Evolutionary conservation across 106 monocot genomes (phyloP), one percentile per base, ranked within the genome.

Genomic region (Dioscorea zingiberensis): DNA sequence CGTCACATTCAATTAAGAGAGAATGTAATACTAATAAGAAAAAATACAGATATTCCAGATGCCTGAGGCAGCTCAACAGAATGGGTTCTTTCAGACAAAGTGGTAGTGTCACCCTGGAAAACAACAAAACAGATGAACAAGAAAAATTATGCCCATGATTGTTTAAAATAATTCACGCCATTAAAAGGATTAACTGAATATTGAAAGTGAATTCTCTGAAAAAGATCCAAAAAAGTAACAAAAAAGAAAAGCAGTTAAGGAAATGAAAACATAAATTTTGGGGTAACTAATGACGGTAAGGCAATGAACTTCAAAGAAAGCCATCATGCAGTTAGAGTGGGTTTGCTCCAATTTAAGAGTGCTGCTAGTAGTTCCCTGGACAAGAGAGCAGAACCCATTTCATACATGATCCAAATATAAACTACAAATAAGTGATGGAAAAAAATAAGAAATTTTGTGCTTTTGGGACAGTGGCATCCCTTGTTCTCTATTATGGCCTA

Each of bases 41-140:
- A 19, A 53, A 49, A n/a, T 49, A n/a, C 10, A 8, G 4, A 10
- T 53, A 53, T 53, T 25, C n/a, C 1, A 25, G 64, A 57, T 67
- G 59, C 93, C 93, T 89, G 83, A 47, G 66, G 70, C 59, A 83
- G 57, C 65, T 86, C 93, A 74, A 84, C 86, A 64, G 89, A 89
- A 55, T 86, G 72, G 27, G 93, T 81, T 63, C 71, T 81, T 48
- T 89, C 86, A 59, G 81, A 76, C 48, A 68, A 67, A 38, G 71
- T 72, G 60, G 54, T 67, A 29, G 67, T 66, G 44, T 78, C 78
- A 47, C 46, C 72, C 78, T 72, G 67, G n/a, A 13, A 51, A 25
- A 59, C 26, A 16, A 53, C 22, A 32, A 77, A 46, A 28, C 44
- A 48, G 48, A 53, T 13, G 16, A 53, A 53, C 1, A 18, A 19